Conservation (phyloP, 805 yeast species). For the Ascoidea rubescens region DNA sequence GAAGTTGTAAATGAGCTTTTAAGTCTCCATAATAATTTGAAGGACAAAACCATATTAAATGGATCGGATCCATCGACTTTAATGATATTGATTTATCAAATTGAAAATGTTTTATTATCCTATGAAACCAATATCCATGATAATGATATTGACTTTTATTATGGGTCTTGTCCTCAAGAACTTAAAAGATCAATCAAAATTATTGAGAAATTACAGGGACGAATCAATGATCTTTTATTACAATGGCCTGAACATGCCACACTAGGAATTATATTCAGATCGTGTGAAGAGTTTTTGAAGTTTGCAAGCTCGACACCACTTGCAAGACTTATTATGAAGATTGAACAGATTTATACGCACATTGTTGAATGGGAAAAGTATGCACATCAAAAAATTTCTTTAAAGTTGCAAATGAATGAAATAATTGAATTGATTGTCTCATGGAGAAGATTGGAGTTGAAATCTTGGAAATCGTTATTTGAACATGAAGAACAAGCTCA, state of each 20-base stretch:
- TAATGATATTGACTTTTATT: conserved; percentile 47
- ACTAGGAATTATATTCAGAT: conserved; percentile 47
- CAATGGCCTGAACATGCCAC: conserved; percentile 97
- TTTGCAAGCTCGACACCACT: conserved; percentile 59
- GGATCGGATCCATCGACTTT: too few species aligned
- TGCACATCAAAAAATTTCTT: conserved; percentile 65
- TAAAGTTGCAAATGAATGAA: conserved; percentile 38
- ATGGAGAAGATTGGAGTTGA: conserved; percentile 83
- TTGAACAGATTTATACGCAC: conserved; percentile 76
- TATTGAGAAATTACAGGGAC: conserved; percentile 27
- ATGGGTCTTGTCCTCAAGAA: conserved; percentile 45
- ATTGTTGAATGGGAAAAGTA: conserved; percentile 90
- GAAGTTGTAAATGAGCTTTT: too few species aligned
- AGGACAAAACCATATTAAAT: too few species aligned
- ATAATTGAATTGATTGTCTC: conserved; percentile 61
- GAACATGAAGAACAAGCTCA: conserved; percentile 40
- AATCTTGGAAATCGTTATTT: conserved; percentile 74
- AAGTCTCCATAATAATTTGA: too few species aligned
- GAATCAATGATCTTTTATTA: conserved; percentile 31
- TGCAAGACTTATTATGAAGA: conserved; percentile 62
- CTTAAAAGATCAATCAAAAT: conserved; percentile 42
- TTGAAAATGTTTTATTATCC: conserved; percentile 17
- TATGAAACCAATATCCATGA: conserved; percentile 14
- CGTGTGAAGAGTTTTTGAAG: conserved; percentile 49
- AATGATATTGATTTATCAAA: conserved; percentile 1